Base-by-base conservation (phyloP, 2,329 filamentous ascomycete species). In the Stagonosporopsis tanaceti region DNA sequence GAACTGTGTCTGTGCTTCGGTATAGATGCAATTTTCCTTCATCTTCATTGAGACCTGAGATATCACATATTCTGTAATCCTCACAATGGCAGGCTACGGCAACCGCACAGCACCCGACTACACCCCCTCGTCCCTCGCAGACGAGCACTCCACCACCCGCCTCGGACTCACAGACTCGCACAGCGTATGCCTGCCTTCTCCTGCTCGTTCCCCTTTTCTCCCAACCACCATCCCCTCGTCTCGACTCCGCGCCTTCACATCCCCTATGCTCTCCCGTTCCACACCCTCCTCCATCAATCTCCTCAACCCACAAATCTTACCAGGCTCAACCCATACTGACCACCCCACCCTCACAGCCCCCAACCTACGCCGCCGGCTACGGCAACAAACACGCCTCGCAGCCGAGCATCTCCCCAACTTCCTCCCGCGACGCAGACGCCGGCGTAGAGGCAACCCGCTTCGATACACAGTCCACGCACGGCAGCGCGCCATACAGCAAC, bases 1-100 rank as follows among this genome's bases (percentile, higher is more conserved):
- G 15, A n/a, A n/a, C 14, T 2, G n/a, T n/a, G 20, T 20, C 20
- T 34, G 14, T 15, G 5, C 32, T 14, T 5, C 32, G 14, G 8
- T 3, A 27, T 34, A 5, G 14, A 34, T 15, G 32, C 32, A 34
- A 14, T 34, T 14, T 34, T 34, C 32, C 15, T 34, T n/a, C 17
- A 38, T 32, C 6, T 32, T 12, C 30, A 9, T 14, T 32, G 30
- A 32, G 11, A 32, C 30, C 11, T 32, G 30, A 32, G 12, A 9
- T 12, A 32, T 15, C 40, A 28, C n/a, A 27, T 25, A 38, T 9
- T 15, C 7, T n/a, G 25, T 12, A 46, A 34, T n/a, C 11, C 8
- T 17, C 25, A 55, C 14, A 12, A 74, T 74, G 73, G 66, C 68
- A 64, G 72, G 72, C 60, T 78, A 72, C 64, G 76, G 72, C 35